phyloP scores from a whole-genome alignment of 441 rosid species.

The Euphorbia schlechtendalii region DNA sequence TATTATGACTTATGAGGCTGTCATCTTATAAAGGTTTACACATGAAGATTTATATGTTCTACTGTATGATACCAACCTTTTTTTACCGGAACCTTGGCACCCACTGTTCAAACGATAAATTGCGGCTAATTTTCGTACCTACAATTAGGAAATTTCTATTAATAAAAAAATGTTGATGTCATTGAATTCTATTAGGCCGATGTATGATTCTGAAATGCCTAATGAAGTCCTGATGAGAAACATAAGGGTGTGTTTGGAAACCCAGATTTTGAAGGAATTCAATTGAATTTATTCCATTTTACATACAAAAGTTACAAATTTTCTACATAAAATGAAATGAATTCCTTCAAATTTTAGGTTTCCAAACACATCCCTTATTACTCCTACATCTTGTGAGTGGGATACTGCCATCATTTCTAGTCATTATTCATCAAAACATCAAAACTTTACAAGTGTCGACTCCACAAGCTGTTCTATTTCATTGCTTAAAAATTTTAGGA shows the following conservation, averaged over 20 bases:
- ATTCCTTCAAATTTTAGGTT: too few species aligned
- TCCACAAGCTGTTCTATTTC: neutral
- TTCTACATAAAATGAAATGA: too few species aligned
- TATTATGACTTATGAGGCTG: too few species aligned
- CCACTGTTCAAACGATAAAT: slow-evolving; percentile 55
- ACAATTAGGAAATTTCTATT: neutral
- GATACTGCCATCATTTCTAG: neutral
- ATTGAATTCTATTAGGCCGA: slow-evolving; percentile 15
- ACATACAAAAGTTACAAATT: too few species aligned
- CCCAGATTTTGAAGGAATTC: too few species aligned
- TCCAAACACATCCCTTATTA: neutral
- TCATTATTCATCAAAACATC: neutral
- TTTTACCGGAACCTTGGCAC: slow-evolving; percentile 76
- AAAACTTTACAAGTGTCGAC: neutral
- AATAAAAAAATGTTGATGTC: neutral
- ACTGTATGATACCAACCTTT: slow-evolving; percentile 34
- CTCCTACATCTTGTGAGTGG: neutral
- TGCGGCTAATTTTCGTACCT: slow-evolving; percentile 68
- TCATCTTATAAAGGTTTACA: neutral
- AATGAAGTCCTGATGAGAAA: too few species aligned
- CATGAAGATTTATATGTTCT: neutral
- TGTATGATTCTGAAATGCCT: neutral
- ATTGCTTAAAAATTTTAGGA: neutral
- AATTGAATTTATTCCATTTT: too few species aligned
- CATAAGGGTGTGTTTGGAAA: too few species aligned